Conservation (phyloP, 352 stramenopile genomes). For the Aphanomyces euteiches region DNA sequence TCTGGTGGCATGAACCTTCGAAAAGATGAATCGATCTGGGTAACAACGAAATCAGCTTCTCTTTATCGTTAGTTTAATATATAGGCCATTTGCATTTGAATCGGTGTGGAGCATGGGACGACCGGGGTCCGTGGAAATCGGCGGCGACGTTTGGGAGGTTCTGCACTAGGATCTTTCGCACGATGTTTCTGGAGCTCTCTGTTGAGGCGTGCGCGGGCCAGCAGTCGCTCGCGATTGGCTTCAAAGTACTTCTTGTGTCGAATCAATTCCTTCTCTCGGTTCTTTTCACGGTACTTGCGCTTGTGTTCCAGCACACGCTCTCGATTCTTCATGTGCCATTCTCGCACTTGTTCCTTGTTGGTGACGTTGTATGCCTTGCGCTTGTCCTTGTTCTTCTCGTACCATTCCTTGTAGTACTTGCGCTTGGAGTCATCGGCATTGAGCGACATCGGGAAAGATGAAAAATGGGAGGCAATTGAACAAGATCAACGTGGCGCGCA, state of each 20-base stretch:
- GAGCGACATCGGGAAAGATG: not conserved
- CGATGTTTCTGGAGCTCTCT: too few relatives aligned
- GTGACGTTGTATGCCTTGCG: conserved; percentile 12
- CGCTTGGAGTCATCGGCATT: not conserved
- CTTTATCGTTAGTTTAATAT: too few relatives aligned
- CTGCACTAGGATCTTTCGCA: too few relatives aligned
- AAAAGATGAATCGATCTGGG: too few relatives aligned
- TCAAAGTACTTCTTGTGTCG: conserved; percentile 13
- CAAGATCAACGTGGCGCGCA: too few relatives aligned
- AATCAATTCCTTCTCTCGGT: not conserved
- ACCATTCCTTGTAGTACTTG: conserved; percentile 19
- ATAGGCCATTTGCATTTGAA: too few relatives aligned
- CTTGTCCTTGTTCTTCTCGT: conserved; percentile 18
- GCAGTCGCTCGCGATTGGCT: not conserved
- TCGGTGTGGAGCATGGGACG: too few relatives aligned
- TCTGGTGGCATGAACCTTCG: too few relatives aligned
- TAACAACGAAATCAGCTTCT: too few relatives aligned
- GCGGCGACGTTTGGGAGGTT: too few relatives aligned
- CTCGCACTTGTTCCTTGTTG: conserved; percentile 11
- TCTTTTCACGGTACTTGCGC: conserved; percentile 14
- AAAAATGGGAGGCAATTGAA: too few relatives aligned
- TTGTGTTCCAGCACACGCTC: conserved; percentile 8
- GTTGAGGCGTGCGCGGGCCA: not conserved
- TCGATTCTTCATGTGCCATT: conserved; percentile 10
- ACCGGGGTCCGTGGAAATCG: too few relatives aligned